Percentiles rank a stretch among this genome's conserved stretches.
Conservation (phyloP, 371 early-diverging fungal genomes). For the Phascolomyces articulosus region DNA sequence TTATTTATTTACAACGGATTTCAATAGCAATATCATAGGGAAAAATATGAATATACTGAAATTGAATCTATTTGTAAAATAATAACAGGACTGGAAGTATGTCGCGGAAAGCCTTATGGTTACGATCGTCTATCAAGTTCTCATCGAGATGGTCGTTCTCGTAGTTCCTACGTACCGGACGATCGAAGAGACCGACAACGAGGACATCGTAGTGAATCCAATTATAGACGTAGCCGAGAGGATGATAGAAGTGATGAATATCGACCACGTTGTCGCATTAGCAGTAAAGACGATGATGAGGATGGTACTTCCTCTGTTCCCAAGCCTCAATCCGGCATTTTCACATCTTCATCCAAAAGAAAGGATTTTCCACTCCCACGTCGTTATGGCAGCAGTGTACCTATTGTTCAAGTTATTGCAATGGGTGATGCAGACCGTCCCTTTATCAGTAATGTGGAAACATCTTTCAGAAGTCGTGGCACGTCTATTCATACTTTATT, state of each 20-base stretch:
- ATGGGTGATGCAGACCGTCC: slow-evolving; percentile 17
- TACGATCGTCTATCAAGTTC: neutral
- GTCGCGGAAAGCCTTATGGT: neutral
- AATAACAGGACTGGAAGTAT: slow-evolving; percentile 6
- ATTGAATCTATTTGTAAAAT: neutral
- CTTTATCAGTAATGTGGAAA: slow-evolving; percentile 19
- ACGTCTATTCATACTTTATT: slow-evolving; percentile 3
- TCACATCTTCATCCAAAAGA: neutral
- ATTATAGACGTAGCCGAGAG: neutral
- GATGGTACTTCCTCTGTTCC: neutral
- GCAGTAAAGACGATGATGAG: neutral
- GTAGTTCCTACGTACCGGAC: neutral
- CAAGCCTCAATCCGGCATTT: neutral
- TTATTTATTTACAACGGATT: neutral
- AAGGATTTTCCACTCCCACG: slow-evolving; percentile 1
- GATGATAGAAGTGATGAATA: neutral
- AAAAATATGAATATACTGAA: too few relatives aligned
- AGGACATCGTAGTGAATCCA: neutral
- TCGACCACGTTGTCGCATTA: neutral
- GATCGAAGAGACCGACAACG: neutral
- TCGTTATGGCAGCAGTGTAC: slow-evolving; percentile 13
- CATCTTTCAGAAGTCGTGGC: neutral
- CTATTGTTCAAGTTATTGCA: slow-evolving; percentile 23
- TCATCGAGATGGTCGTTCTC: neutral
- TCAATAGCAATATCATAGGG: too few relatives aligned